Conservation (phyloP, 305 asterid species). For the Fraxinus velutina region DNA sequence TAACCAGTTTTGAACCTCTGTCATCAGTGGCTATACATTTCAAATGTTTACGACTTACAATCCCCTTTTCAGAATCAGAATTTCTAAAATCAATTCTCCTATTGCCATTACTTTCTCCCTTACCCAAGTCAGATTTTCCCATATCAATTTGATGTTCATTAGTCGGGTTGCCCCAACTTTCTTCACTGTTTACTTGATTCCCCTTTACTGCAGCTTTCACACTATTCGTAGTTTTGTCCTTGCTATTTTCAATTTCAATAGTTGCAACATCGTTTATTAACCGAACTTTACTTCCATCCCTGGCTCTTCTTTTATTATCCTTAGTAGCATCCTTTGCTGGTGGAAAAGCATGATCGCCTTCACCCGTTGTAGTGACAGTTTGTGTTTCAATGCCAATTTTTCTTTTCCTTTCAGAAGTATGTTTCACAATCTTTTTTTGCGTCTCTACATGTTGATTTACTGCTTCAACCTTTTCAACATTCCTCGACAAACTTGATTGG, state of each 20-base stretch:
- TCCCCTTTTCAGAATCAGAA: conserved; percentile 35
- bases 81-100: conserved; percentile 25
- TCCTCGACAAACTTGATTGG: conserved; percentile 35
- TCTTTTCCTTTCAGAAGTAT: conserved; percentile 48
- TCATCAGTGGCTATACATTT: conserved; percentile 29
- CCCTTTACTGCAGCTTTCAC: conserved; percentile 27
- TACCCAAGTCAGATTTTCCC: conserved; percentile 25
- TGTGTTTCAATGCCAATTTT: conserved; percentile 27
- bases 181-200: conserved; percentile 33
- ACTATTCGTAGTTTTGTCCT: conserved; percentile 26
- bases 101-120: conserved; percentile 24
- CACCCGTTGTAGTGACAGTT: conserved; percentile 22
- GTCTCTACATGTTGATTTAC: conserved; percentile 27
- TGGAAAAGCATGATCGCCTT: conserved; percentile 27
- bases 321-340: conserved; percentile 30
- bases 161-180: conserved; percentile 22
- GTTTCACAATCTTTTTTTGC: conserved; percentile 32
- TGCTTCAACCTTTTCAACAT: conserved; percentile 33
- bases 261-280: conserved; percentile 28
- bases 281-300: conserved; percentile 31
- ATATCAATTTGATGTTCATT: conserved; percentile 31
- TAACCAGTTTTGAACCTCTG: conserved; percentile 28
- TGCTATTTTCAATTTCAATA: conserved; percentile 29
- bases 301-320: conserved; percentile 35
- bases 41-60: conserved; percentile 34